Base-by-base conservation (phyloP, 1,284 basidiomycete species). In the Ustilago shanxiensis region DNA sequence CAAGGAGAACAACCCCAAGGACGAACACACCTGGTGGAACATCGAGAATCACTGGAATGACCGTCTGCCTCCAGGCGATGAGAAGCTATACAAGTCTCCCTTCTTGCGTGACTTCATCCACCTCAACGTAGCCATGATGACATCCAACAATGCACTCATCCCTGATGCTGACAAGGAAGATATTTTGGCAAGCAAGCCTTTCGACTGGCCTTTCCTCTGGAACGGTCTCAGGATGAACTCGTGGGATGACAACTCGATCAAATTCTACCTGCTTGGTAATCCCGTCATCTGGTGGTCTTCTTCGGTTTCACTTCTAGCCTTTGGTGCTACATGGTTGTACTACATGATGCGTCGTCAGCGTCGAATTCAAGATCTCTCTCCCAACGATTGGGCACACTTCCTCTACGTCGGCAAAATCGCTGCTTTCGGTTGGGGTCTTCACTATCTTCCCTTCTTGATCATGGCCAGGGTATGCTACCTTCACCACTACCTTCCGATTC, bases 41-140 rank as follows among this genome's bases (percentile, higher is more conserved):
- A 93, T 99, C 60, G 96, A 99, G 87, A 93, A 91, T 81, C 96
- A 99, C 87, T 94, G 93, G 93, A 99, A 99, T 86, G 91, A 93
- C 60, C 90, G 93, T 82, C 94, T 99, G 6, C 94, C 95, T 4
- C 83, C 90, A 5, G 95, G 93, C 3, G 89, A 96, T 62, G 89
- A 89, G 59, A 94, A 93, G 83, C 90, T 92, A 67, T 97, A 96
- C 88, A 89, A 88, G 49, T 97, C 96, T 2, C 93, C 95, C 0
- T 99, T 99, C 90, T 88, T 98, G 63, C 92, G 93, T 63, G 96
- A 99, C 87, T 98, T 99, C 87, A 95, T 95, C 91, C 96, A 99
- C 86, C 90, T 99, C 66, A 99, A 99, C 83, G 94, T 99, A 16
- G 96, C 95, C 16, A 99, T 99, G 97, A 96, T 97, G 94, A 98